A percentile compares a stretch with the other conserved stretches of the same genome.
Conservation (phyloP, 164 flowering plant genomes). For the Tetracentron sinense region DNA sequence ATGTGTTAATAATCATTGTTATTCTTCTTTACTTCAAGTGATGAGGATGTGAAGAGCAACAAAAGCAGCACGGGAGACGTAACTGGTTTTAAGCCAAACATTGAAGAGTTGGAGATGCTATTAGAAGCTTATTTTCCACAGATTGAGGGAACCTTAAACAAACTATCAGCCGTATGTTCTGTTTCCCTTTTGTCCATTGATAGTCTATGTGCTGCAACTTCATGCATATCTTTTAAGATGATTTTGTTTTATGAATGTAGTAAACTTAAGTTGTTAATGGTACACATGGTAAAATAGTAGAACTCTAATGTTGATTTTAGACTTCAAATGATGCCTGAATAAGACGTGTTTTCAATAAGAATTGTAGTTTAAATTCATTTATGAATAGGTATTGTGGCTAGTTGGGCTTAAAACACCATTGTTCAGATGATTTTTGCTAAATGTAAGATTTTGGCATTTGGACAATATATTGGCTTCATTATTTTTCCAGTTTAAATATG, state of each 20-base stretch:
- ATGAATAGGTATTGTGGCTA: too few species aligned
- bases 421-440: too few species aligned
- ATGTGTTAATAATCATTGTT: neutral
- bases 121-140: constrained; percentile 10
- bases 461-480: too few species aligned
- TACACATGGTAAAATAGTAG: too few species aligned
- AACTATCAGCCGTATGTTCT: constrained; percentile 7
- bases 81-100: neutral
- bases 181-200: neutral
- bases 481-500: too few species aligned
- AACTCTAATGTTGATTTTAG: too few species aligned
- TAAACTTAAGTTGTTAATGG: neutral
- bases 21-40: constrained; percentile 12
- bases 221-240: neutral
- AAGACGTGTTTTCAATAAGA: too few species aligned
- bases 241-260: neutral
- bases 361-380: too few species aligned
- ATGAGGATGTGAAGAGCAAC: constrained; percentile 17
- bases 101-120: constrained; percentile 12
- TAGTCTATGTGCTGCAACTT: neutral
- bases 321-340: too few species aligned
- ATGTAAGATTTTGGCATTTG: too few species aligned
- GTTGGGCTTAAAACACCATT: too few species aligned
- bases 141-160: constrained; percentile 8
- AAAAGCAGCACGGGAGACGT: neutral